Conservation (phyloP, 805 yeast genomes). For the Wickerhamia fluorescens region DNA sequence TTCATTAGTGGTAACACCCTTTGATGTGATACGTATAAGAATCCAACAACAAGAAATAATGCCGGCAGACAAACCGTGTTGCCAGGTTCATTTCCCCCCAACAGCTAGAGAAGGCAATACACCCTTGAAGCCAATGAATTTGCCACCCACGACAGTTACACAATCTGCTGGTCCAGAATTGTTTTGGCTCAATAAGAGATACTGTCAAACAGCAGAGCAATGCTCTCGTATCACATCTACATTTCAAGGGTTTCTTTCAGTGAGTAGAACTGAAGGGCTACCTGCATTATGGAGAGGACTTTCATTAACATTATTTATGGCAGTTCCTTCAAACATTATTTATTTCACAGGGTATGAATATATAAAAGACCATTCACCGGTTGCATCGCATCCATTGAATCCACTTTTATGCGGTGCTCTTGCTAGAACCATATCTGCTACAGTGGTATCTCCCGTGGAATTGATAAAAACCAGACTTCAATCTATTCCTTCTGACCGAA, state of each 20-base stretch:
- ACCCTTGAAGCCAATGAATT: slow-evolving; percentile 2
- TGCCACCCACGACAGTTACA: slow-evolving; percentile 1
- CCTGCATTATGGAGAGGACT: slow-evolving; percentile 85
- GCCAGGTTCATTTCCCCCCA: slow-evolving; percentile 11
- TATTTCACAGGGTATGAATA: slow-evolving; percentile 93
- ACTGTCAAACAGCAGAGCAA: slow-evolving; percentile 28
- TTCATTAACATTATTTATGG: slow-evolving; percentile 75
- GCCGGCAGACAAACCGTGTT: slow-evolving; percentile 21
- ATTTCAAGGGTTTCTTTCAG: slow-evolving; percentile 61
- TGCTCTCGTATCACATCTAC: slow-evolving; percentile 61
- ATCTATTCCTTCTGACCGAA: slow-evolving; percentile 60
- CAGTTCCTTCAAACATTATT: slow-evolving; percentile 87
- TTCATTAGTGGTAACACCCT: slow-evolving; percentile 69
- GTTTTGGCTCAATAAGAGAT: slow-evolving; percentile 29
- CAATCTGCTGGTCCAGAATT: slow-evolving; percentile 14
- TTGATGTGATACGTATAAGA: slow-evolving; percentile 73
- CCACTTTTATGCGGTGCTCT: slow-evolving; percentile 82
- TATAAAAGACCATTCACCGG: slow-evolving; percentile 61
- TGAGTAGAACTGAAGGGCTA: slow-evolving; percentile 67
- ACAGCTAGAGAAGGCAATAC: slow-evolving; percentile 7
- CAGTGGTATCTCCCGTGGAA: slow-evolving; percentile 82
- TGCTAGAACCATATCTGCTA: slow-evolving; percentile 79
- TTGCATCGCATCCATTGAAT: slow-evolving; percentile 44
- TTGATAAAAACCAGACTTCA: slow-evolving; percentile 83
- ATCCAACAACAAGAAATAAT: slow-evolving; percentile 71